These are phyloP conservation scores for Cylindrodendrum hubeiense DNA, from an alignment of 2,329 filamentous ascomycete species.

Conservation along the genomic window DNA sequence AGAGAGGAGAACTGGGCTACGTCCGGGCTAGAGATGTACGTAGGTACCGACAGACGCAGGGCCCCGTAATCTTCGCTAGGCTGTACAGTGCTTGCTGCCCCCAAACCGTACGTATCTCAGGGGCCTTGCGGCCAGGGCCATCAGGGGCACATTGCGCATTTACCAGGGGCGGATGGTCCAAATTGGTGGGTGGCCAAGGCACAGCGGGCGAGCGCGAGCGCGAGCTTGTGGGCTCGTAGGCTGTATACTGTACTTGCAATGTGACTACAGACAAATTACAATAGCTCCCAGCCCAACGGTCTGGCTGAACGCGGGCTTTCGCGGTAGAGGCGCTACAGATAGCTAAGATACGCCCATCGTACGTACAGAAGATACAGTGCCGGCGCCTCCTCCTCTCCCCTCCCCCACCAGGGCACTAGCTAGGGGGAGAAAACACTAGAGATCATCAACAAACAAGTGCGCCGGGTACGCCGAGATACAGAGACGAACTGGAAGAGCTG, in stretches of 20 bases:
- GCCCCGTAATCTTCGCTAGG: not conserved
- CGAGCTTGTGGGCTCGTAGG: not conserved
- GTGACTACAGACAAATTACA: not conserved
- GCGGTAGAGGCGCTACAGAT: not conserved
- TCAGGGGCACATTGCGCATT: constrained; percentile 40
- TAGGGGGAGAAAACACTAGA: not conserved
- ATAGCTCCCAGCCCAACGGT: not conserved
- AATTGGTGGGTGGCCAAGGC: constrained; percentile 11
- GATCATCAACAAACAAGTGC: not conserved
- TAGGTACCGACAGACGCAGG: not conserved
- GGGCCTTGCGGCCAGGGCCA: constrained; percentile 32
- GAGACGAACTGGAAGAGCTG: not conserved
- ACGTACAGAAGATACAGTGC: not conserved
- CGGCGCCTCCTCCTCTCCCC: no score
- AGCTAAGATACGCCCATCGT: not conserved
- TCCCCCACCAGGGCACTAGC: not conserved
- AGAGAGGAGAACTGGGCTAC: constrained; percentile 3
- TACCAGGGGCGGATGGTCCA: constrained; percentile 18
- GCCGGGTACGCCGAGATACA: not conserved
- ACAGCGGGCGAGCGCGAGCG: not conserved
- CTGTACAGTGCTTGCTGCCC: not conserved
- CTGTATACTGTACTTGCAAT: not conserved
- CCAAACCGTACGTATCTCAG: not conserved
- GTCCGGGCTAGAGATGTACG: not conserved
- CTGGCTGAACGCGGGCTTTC: not conserved